Conservation (phyloP, 257 asterid genomes). For the Penstemon newberryi region DNA sequence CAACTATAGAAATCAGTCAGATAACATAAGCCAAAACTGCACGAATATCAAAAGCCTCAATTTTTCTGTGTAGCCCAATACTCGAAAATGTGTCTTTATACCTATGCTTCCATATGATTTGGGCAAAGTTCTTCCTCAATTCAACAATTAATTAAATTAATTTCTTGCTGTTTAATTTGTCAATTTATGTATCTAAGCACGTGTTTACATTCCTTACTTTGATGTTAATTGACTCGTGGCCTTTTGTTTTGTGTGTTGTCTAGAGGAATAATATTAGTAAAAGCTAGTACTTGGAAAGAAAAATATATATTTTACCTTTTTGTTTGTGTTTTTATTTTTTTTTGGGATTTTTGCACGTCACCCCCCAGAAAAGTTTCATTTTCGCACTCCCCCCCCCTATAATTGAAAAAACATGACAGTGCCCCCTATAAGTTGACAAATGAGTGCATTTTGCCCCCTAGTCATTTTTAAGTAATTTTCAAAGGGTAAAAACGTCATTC, state of each 20-base stretch:
- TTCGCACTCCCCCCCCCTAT: too few species aligned
- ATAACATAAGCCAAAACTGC: slow-evolving; percentile 30
- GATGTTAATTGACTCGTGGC: slow-evolving; percentile 44
- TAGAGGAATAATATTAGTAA: slow-evolving; percentile 13
- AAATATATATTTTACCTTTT: slow-evolving; percentile 26
- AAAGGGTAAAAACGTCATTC: too few species aligned
- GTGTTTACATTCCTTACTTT: slow-evolving; percentile 47
- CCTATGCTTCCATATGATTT: slow-evolving; percentile 44
- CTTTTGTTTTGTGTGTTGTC: slow-evolving; percentile 67
- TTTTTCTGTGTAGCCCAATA: slow-evolving; percentile 31
- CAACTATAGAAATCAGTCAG: slow-evolving; percentile 17
- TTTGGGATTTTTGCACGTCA: too few species aligned
- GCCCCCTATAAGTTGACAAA: too few species aligned
- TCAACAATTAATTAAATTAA: background rate
- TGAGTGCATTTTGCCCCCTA: too few species aligned
- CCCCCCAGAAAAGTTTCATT: too few species aligned
- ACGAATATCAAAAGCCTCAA: slow-evolving; percentile 19
- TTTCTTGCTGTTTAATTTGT: slow-evolving; percentile 25
- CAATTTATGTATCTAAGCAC: slow-evolving; percentile 48
- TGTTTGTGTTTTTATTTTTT: slow-evolving; percentile 13
- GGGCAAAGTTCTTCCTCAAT: slow-evolving; percentile 26
- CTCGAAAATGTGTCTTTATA: slow-evolving; percentile 44
- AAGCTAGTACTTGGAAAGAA: slow-evolving; percentile 24
- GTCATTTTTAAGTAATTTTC: too few species aligned
- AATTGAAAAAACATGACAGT: too few species aligned